Percentiles rank a stretch among this genome's conserved stretches.
Conservation (phyloP, 768 basidiomycete genomes). For the Dendrothele bispora region DNA sequence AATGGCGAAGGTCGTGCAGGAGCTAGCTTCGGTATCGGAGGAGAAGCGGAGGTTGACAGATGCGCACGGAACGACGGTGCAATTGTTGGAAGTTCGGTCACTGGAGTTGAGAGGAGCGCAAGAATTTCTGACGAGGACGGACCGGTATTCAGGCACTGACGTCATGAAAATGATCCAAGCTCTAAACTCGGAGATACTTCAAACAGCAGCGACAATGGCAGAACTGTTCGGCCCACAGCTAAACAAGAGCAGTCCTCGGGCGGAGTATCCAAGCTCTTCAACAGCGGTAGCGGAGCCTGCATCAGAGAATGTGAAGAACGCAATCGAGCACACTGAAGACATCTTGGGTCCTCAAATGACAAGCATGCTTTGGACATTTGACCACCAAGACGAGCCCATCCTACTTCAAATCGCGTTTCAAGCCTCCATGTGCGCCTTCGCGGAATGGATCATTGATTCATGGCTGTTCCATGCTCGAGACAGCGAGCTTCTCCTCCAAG, state of each 20-base stretch:
- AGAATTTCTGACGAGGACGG: slow-evolving; percentile 33
- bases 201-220: slow-evolving; percentile 36
- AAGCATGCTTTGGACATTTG: slow-evolving; percentile 8
- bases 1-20: slow-evolving; percentile 17
- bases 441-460: slow-evolving; percentile 16
- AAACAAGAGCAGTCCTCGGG: slow-evolving; percentile 9
- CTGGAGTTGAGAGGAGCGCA: slow-evolving; percentile 40
- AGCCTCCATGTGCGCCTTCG: slow-evolving; percentile 15
- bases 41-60: slow-evolving; percentile 17
- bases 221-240: slow-evolving; percentile 22
- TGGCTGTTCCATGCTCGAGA: slow-evolving; percentile 16
- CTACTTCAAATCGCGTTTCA: slow-evolving; percentile 14
- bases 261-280: slow-evolving; percentile 9
- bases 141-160: slow-evolving; percentile 35
- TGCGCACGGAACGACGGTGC: slow-evolving; percentile 25
- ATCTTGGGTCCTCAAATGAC: slow-evolving; percentile 14
- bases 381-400: slow-evolving; percentile 11
- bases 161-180: slow-evolving; percentile 31
- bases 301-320: slow-evolving; percentile 3
- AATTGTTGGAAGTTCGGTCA: slow-evolving; percentile 31
- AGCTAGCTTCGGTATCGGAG: slow-evolving; percentile 22
- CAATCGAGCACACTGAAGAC: slow-evolving; percentile 7
- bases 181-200: slow-evolving; percentile 36
- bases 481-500: slow-evolving; percentile 17
- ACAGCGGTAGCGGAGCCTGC: slow-evolving; percentile 12